Conservation (phyloP, 306 rosid species). For the Rubus parviflorus region DNA sequence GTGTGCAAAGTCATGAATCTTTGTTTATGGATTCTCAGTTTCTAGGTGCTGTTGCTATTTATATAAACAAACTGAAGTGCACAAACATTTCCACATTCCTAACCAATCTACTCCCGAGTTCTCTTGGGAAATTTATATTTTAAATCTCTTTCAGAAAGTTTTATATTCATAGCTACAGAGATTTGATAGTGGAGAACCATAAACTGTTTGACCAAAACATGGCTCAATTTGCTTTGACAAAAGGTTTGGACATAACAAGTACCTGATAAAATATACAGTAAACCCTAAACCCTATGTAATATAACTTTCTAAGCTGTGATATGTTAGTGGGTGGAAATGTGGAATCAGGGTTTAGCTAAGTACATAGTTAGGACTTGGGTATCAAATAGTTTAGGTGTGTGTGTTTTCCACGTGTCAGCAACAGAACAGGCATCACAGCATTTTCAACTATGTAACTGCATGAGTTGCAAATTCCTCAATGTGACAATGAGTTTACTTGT, state of each 20-base stretch:
- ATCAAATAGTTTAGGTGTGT: neutral
- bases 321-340: conserved; percentile 8
- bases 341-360: neutral
- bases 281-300: neutral
- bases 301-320: neutral
- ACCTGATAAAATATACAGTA: neutral
- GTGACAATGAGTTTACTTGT: neutral
- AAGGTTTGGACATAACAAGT: neutral
- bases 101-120: neutral
- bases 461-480: neutral
- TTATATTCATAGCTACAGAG: neutral
- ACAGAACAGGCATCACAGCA: neutral
- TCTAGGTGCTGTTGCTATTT: neutral
- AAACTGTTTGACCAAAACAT: conserved; percentile 11
- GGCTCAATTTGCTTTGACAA: neutral
- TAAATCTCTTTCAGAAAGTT: neutral
- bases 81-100: conserved; percentile 7
- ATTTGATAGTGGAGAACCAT: conserved; percentile 5
- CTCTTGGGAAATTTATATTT: neutral
- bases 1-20: neutral
- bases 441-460: neutral
- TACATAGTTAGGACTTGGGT: neutral
- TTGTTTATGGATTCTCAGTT: conserved; percentile 9
- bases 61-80: neutral
- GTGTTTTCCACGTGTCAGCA: neutral